A percentile compares a stretch with the other conserved stretches of the same genome.
Conservation (phyloP, 106 monocot genomes). For the Posidonia australis region DNA sequence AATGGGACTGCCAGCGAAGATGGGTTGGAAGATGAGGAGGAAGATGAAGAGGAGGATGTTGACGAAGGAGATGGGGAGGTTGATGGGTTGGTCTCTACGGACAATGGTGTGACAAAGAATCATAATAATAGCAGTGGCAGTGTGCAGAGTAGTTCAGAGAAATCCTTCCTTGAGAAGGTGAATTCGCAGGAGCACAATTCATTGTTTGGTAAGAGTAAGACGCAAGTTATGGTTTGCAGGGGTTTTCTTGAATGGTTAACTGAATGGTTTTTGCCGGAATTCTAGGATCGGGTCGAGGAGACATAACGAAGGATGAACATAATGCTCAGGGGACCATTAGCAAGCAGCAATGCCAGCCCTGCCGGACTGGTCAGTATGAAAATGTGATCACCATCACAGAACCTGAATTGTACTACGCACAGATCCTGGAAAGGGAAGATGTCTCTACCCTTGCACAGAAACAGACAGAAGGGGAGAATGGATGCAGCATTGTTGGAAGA, state of each 20-base stretch:
- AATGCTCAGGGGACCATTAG: constrained; percentile 7
- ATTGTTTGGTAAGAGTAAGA: constrained; percentile 24
- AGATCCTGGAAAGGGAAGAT: constrained; percentile 22
- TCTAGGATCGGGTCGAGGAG: constrained; percentile 28
- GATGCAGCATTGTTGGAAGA: constrained; percentile 30
- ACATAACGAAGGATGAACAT: constrained; percentile 10
- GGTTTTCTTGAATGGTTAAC: neutral
- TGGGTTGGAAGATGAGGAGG: constrained; percentile 17
- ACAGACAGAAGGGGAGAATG: constrained; percentile 36
- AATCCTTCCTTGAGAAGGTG: constrained; percentile 10
- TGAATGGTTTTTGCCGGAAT: neutral
- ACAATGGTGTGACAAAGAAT: constrained; percentile 21
- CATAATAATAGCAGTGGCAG: constrained; percentile 45
- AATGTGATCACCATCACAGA: constrained; percentile 28
- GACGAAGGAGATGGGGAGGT: constrained; percentile 37
- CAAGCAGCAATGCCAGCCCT: constrained; percentile 18
- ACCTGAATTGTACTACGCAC: constrained; percentile 21
- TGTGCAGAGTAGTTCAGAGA: constrained; percentile 54
- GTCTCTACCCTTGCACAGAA: constrained; percentile 15
- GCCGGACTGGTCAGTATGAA: constrained; percentile 13
- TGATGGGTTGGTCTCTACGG: constrained; percentile 31
- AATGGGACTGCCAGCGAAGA: constrained; percentile 1
- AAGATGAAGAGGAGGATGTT: constrained; percentile 26
- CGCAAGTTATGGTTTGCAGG: neutral
- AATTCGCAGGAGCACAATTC: constrained; percentile 19